Evolutionary conservation across 2,329 filamentous ascomycete genomes (phyloP).

Genomic region (Alternaria arborescens): DNA sequence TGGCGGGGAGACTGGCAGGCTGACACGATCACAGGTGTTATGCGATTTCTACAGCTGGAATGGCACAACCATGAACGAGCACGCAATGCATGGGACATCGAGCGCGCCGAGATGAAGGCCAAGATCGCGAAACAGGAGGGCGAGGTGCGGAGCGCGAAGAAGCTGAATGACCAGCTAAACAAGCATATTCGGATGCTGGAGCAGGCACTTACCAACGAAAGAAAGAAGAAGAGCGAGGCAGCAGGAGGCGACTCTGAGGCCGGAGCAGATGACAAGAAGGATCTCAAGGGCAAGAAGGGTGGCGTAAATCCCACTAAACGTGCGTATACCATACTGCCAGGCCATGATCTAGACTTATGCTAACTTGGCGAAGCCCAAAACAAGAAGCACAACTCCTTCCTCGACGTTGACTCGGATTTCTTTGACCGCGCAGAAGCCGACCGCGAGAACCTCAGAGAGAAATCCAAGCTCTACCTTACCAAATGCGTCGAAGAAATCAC

Average conservation of each 20-base stretch:
- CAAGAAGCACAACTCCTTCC: constrained; percentile 60
- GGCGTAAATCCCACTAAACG: constrained; percentile 37
- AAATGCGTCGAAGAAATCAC: constrained; percentile 74
- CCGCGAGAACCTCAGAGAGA: constrained; percentile 67
- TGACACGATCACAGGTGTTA: constrained; percentile 72
- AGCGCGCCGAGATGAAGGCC: constrained; percentile 98
- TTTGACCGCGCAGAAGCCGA: constrained; percentile 59
- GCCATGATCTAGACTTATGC: background rate
- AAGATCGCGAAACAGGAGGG: constrained; percentile 95
- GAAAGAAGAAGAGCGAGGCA: constrained; percentile 68
- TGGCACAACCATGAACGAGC: constrained; percentile 99
- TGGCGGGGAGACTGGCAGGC: constrained; percentile 14
- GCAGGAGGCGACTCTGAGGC: constrained; percentile 61
- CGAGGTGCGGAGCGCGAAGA: constrained; percentile 84
- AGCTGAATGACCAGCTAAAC: constrained; percentile 85
- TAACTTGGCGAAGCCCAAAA: constrained; percentile 53
- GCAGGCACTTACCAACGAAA: constrained; percentile 84
- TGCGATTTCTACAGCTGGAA: constrained; percentile 99
- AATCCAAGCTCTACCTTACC: constrained; percentile 68
- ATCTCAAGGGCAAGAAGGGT: constrained; percentile 48
- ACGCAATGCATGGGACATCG: constrained; percentile 98
- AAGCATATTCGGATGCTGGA: constrained; percentile 92
- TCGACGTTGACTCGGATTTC: constrained; percentile 58
- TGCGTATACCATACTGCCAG: constrained; percentile 17
- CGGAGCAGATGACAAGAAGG: constrained; percentile 51